Evolutionary conservation across 1,139 yeast species (phyloP).

Genomic region (Hemisphaericaspora xylofermentans): DNA sequence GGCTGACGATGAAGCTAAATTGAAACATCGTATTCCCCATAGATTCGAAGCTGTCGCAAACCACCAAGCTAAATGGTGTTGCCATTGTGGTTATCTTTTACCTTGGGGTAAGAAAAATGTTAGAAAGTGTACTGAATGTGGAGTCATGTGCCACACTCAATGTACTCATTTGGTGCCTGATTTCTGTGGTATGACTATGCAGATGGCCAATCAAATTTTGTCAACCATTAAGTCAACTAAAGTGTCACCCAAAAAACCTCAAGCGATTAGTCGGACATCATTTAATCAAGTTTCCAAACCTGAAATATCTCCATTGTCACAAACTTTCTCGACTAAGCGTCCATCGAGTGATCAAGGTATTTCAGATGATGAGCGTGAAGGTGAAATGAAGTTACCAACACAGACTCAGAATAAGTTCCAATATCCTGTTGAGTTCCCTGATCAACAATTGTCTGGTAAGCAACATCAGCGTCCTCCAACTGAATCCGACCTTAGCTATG

Average conservation of each 20-base stretch:
- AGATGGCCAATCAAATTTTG: constrained; percentile 87
- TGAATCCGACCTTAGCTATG: constrained; percentile 7
- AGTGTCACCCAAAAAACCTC: constrained; percentile 15
- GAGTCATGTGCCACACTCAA: constrained; percentile 87
- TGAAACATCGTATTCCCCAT: constrained; percentile 95
- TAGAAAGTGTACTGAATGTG: constrained; percentile 94
- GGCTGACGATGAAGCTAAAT: constrained; percentile 85
- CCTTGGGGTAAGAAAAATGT: constrained; percentile 95
- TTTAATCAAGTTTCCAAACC: constrained; percentile 5
- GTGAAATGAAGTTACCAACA: constrained; percentile 33
- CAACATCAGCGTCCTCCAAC: constrained; percentile 15
- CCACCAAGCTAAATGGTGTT: constrained; percentile 98
- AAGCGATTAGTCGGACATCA: constrained; percentile 12
- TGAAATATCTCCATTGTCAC: constrained; percentile 10
- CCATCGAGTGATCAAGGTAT: constrained; percentile 7
- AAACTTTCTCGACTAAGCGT: constrained; percentile 8
- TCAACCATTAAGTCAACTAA: constrained; percentile 76
- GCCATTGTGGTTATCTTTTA: constrained; percentile 94
- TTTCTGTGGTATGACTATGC: constrained; percentile 98
- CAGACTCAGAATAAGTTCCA: constrained; percentile 33
- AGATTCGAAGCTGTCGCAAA: constrained; percentile 88
- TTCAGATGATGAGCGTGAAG: constrained; percentile 31
- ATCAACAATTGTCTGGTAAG: constrained; percentile 16
- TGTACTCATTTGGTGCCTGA: constrained; percentile 96
- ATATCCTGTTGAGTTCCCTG: constrained; percentile 33